phyloP scores from a whole-genome alignment of 192 early-diverging fungal genomes.

The Lobosporangium transversale region DNA sequence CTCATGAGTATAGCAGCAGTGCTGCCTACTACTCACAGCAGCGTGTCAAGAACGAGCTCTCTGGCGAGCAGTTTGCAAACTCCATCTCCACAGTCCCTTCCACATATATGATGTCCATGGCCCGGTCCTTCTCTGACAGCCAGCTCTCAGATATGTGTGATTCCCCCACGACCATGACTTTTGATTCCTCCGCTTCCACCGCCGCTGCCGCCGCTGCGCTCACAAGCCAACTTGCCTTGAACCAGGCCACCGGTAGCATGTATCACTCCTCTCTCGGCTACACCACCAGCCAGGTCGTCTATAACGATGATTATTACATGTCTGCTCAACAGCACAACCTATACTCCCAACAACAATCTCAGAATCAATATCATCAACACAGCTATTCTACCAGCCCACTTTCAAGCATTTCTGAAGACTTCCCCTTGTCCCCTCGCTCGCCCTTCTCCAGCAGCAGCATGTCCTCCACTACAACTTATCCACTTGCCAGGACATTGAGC shows the following conservation, averaged over 20 bases:
- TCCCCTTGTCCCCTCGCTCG: slow-evolving; percentile 30
- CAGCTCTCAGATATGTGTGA: slow-evolving; percentile 47
- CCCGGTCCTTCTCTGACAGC: slow-evolving; percentile 32
- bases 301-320: slow-evolving; percentile 45
- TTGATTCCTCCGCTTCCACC: slow-evolving; percentile 8
- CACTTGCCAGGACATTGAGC: slow-evolving; percentile 38
- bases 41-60: slow-evolving; percentile 26
- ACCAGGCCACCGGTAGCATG: slow-evolving; percentile 39
- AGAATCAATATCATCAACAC: slow-evolving; percentile 26
- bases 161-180: slow-evolving; percentile 9
- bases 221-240: slow-evolving; percentile 21
- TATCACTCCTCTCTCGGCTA: slow-evolving; percentile 33
- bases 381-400: slow-evolving; percentile 41
- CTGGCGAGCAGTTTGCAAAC: slow-evolving; percentile 15
- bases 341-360: slow-evolving; percentile 43
- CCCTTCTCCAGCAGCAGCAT: slow-evolving; percentile 32
- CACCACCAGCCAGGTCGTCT: slow-evolving; percentile 30
- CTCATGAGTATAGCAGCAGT: slow-evolving; percentile 15
- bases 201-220: not conserved
- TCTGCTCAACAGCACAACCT: slow-evolving; percentile 48
- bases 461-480: slow-evolving; percentile 28
- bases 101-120: slow-evolving; percentile 26
- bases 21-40: too few relatives aligned
- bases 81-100: not conserved
- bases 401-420: slow-evolving; percentile 37